Conservation (phyloP, 768 basidiomycete species). For the Lanmaoa rubissima region DNA sequence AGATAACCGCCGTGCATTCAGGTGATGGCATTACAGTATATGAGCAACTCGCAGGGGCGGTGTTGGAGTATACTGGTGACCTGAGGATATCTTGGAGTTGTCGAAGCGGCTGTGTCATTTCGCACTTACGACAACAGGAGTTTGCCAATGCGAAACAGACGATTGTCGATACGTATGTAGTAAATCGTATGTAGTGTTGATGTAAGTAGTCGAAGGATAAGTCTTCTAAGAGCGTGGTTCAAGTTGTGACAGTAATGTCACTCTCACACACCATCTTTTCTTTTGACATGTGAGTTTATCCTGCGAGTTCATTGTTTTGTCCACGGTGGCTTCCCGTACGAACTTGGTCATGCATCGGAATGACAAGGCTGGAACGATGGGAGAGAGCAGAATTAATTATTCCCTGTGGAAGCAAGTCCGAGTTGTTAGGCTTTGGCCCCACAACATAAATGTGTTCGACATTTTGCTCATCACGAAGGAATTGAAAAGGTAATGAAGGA, state of each 20-base stretch:
- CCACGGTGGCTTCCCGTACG: constrained; percentile 42
- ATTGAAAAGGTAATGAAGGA: constrained; percentile 18
- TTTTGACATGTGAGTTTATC: constrained; percentile 64
- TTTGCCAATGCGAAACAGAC: no score
- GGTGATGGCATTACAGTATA: no score
- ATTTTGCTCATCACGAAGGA: constrained; percentile 73
- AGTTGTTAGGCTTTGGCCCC: no score
- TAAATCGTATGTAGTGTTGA: no score
- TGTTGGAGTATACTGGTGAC: no score
- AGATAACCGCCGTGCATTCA: no score
- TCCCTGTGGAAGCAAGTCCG: constrained; percentile 66
- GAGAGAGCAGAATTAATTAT: constrained; percentile 73
- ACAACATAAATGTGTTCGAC: constrained; percentile 31
- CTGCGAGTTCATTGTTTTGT: background rate
- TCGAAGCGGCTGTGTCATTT: background rate
- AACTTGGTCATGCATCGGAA: constrained; percentile 77
- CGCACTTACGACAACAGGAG: background rate
- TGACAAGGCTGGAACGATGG: constrained; percentile 85
- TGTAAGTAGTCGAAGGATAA: no score
- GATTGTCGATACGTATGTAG: background rate
- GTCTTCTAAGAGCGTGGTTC: no score
- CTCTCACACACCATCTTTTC: constrained; percentile 35
- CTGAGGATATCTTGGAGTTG: background rate
- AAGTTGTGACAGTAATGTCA: no score
- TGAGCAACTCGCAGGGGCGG: no score